Evolutionary conservation across 352 stramenopile species (phyloP).

Genomic region (Phytopythium boreale): DNA sequence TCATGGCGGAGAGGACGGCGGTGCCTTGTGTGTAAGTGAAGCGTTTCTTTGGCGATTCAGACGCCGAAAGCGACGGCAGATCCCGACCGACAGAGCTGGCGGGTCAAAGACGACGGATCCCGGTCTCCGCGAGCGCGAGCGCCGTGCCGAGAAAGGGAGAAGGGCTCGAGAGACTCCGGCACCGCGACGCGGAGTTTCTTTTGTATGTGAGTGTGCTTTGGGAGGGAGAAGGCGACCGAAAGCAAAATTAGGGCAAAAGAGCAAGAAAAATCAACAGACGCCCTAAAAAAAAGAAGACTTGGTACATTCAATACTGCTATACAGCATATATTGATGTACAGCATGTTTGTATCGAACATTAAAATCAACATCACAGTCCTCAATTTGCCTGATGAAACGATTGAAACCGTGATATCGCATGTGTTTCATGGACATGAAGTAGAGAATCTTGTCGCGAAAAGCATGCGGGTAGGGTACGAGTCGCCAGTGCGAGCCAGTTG

Average conservation of each 20-base stretch:
- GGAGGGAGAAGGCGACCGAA: background rate
- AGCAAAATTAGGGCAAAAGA: slow-evolving; percentile 1
- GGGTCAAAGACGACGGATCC: background rate
- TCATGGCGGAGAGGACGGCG: slow-evolving; percentile 29
- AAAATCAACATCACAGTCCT: background rate
- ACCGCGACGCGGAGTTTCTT: background rate
- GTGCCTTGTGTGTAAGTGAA: slow-evolving; percentile 5
- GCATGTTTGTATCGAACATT: background rate
- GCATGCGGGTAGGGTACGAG: slow-evolving; percentile 19
- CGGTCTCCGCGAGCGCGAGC: background rate
- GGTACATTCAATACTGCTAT: background rate
- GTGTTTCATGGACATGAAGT: background rate
- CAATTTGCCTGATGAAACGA: background rate
- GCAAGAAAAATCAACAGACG: background rate
- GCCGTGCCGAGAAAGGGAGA: background rate
- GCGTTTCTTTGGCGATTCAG: background rate
- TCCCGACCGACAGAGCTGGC: background rate
- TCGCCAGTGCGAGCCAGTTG: slow-evolving; percentile 40
- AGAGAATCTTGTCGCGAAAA: background rate
- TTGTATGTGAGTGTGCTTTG: background rate
- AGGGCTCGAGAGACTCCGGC: background rate
- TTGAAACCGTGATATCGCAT: background rate
- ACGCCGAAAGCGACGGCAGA: background rate
- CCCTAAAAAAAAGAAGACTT: slow-evolving; percentile 1
- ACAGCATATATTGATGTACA: background rate